Evolutionary conservation across 2,329 filamentous ascomycete species (phyloP).

Genomic region (Fusarium floridanum): DNA sequence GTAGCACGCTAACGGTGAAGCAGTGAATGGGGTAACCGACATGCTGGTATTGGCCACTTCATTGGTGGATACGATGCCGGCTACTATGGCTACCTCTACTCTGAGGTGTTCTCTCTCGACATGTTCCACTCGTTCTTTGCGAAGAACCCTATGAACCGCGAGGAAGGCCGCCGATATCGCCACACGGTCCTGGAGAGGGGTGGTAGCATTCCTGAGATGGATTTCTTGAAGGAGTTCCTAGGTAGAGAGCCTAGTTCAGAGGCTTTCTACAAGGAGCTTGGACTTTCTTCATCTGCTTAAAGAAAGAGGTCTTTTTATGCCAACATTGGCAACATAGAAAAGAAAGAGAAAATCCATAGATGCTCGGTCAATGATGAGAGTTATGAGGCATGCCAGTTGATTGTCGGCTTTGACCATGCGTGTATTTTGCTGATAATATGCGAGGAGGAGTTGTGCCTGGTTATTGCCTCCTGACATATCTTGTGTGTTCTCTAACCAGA

Average conservation of each 20-base stretch:
- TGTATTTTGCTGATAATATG: background rate
- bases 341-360: conserved; percentile 11
- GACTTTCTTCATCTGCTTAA: conserved; percentile 52
- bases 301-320: background rate
- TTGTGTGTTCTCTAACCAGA: background rate
- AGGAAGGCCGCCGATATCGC: conserved; percentile 80
- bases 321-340: conserved; percentile 6
- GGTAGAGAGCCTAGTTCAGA: conserved; percentile 82
- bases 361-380: background rate
- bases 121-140: conserved; percentile 89
- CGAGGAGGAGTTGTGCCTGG: background rate
- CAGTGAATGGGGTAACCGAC: conserved; percentile 79
- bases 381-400: background rate
- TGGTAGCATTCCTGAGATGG: conserved; percentile 85
- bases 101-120: conserved; percentile 84
- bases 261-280: conserved; percentile 84
- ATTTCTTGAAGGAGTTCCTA: conserved; percentile 81
- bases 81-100: conserved; percentile 82
- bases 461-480: too few relatives aligned
- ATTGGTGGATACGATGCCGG: conserved; percentile 89
- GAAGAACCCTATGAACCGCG: conserved; percentile 80
- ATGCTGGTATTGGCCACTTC: conserved; percentile 85
- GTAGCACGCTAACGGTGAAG: conserved; percentile 44
- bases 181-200: conserved; percentile 84
- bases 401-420: conserved; percentile 1